These are phyloP conservation scores for Coleophoma cylindrospora DNA, from an alignment of 2,329 filamentous ascomycete species.

Conservation along the genomic window DNA sequence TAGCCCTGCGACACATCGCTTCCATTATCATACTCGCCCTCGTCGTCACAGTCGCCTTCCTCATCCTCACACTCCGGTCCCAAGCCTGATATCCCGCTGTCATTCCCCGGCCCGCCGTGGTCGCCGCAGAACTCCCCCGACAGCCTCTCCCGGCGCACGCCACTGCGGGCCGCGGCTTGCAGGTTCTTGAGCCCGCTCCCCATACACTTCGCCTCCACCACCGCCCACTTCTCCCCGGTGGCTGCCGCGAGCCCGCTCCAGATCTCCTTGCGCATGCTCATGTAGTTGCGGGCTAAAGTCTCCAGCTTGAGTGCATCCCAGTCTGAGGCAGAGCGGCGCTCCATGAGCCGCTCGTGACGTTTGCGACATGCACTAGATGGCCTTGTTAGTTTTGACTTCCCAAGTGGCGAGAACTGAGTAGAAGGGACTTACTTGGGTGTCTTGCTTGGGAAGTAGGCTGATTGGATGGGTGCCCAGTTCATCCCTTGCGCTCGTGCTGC, in stretches of 20 bases:
- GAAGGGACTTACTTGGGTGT: conserved; percentile 32
- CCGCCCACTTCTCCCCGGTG: conserved; percentile 80
- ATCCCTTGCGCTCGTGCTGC: conserved; percentile 67
- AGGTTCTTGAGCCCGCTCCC: conserved; percentile 79
- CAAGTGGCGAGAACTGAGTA: background rate
- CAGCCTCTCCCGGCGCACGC: conserved; percentile 59
- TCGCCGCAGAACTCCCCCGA: conserved; percentile 25
- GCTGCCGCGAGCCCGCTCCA: conserved; percentile 70
- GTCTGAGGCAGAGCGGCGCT: conserved; percentile 53
- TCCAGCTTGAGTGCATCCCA: conserved; percentile 76
- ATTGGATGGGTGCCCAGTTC: conserved; percentile 80
- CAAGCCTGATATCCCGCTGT: conserved; percentile 61
- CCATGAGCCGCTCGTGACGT: conserved; percentile 78
- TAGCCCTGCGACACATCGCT: background rate
- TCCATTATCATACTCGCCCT: background rate
- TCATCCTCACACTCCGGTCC: conserved; percentile 50
- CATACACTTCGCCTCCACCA: conserved; percentile 70
- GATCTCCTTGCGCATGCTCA: conserved; percentile 73
- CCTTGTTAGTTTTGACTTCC: conserved; percentile 42
- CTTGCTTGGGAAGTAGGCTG: conserved; percentile 72
- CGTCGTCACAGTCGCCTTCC: conserved; percentile 12
- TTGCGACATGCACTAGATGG: conserved; percentile 66
- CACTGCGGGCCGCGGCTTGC: conserved; percentile 62
- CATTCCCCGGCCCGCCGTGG: conserved; percentile 34
- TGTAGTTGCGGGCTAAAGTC: conserved; percentile 71